These are phyloP conservation scores for Arabis alpina DNA, from an alignment of 345 rosid species.

Conservation along the genomic window DNA sequence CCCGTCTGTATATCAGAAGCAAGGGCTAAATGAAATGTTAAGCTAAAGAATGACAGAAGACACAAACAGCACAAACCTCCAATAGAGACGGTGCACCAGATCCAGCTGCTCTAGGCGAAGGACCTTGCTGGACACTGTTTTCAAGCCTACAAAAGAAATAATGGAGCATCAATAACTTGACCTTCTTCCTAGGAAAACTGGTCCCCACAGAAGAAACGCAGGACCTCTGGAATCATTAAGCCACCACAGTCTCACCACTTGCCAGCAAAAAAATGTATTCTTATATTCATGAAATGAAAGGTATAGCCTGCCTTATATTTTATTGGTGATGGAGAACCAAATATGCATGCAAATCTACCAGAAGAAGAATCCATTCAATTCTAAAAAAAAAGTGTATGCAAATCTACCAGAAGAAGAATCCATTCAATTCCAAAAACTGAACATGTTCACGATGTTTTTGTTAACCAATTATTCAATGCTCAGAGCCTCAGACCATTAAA, in stretches of 20 bases:
- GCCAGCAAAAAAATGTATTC: background rate
- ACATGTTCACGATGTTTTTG: conserved; percentile 1
- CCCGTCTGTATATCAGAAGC: conserved; percentile 65
- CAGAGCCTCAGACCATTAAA: conserved; percentile 1
- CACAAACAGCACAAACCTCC: conserved; percentile 60
- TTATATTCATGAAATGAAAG: conserved; percentile 18
- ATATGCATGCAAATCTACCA: conserved; percentile 6
- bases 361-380: conserved; percentile 4
- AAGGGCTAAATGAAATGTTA: conserved; percentile 23
- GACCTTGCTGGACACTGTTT: conserved; percentile 69
- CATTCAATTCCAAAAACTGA: background rate
- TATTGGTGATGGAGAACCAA: background rate
- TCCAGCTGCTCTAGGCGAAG: conserved; percentile 59
- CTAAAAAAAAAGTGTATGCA: background rate
- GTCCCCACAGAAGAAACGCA: conserved; percentile 12
- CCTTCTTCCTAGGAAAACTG: background rate
- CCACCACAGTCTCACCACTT: conserved; percentile 13
- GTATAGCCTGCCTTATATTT: conserved; percentile 12
- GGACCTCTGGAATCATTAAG: conserved; percentile 11
- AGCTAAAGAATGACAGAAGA: conserved; percentile 16
- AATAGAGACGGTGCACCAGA: conserved; percentile 82
- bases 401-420: conserved; percentile 19
- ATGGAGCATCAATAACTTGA: conserved; percentile 17
- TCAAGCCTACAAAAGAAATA: conserved; percentile 64
- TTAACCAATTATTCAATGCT: background rate